phyloP scores from a whole-genome alignment of 495 filamentous ascomycete species.

The Penicillium cinerascens region DNA sequence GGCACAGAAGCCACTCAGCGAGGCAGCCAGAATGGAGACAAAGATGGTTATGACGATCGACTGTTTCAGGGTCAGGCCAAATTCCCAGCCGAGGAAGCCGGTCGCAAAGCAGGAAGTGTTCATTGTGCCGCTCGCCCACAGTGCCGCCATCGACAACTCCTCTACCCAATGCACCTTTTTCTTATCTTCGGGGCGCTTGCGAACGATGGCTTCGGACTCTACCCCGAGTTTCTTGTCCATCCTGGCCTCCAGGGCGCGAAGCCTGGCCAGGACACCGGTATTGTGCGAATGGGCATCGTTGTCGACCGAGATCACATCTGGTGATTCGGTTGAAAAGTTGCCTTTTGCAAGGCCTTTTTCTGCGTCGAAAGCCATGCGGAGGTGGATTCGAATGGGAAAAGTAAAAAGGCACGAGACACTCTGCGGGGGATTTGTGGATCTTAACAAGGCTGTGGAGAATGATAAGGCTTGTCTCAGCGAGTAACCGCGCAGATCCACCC shows the following conservation, averaged over 20 bases:
- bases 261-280: conserved; percentile 22
- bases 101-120: conserved; percentile 51
- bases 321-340: conserved; percentile 3
- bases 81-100: conserved; percentile 37
- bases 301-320: conserved; percentile 1
- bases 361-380: conserved; percentile 8
- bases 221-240: conserved; percentile 50
- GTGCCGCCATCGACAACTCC: conserved; percentile 44
- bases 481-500: too few relatives aligned
- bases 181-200: conserved; percentile 45
- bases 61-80: conserved; percentile 34
- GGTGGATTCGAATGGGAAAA: neutral
- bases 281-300: conserved; percentile 2
- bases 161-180: conserved; percentile 22
- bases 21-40: conserved; percentile 24
- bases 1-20: conserved; percentile 26
- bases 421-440: neutral
- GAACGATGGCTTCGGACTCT: conserved; percentile 47
- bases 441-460: conserved; percentile 2
- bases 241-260: conserved; percentile 40
- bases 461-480: neutral
- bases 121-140: conserved; percentile 52
- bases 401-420: neutral
- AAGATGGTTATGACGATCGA: conserved; percentile 36
- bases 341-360: conserved; percentile 11